These are phyloP conservation scores for Nothopassalora personata DNA, from an alignment of 2,329 filamentous ascomycete genomes.

Conservation along the genomic window DNA sequence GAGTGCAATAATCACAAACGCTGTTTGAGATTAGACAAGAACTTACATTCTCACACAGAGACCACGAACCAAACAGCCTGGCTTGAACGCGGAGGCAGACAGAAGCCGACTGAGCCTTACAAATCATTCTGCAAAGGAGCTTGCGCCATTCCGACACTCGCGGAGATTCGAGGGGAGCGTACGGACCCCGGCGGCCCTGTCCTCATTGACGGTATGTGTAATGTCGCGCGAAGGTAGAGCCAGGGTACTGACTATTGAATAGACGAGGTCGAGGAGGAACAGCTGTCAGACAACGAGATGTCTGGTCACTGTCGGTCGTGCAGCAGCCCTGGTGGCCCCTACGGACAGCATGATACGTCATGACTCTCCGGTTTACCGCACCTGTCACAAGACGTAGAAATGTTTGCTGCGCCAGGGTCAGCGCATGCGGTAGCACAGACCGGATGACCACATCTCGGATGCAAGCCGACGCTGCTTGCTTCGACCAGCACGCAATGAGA, in stretches of 20 bases:
- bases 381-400: background rate
- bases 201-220: constrained; percentile 5
- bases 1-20: background rate
- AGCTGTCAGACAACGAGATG: background rate
- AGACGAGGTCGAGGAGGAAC: background rate
- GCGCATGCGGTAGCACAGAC: background rate
- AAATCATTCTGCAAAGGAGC: constrained; percentile 15
- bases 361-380: background rate
- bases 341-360: background rate
- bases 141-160: constrained; percentile 16
- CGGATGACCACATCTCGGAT: background rate
- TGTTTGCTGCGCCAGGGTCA: background rate
- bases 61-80: constrained; percentile 15
- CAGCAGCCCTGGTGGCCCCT: background rate
- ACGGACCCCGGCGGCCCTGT: constrained; percentile 12
- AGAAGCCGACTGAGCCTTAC: constrained; percentile 12
- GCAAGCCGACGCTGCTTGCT: background rate
- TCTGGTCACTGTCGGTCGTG: background rate
- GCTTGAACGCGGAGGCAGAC: constrained; percentile 16
- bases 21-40: background rate
- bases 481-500: background rate
- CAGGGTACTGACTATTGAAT: background rate
- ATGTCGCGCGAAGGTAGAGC: background rate
- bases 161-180: constrained; percentile 13
- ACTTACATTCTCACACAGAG: constrained; percentile 6